Evolutionary conservation across 179 eudicot genomes (phyloP).

Genomic region (Beta lomatogona): DNA sequence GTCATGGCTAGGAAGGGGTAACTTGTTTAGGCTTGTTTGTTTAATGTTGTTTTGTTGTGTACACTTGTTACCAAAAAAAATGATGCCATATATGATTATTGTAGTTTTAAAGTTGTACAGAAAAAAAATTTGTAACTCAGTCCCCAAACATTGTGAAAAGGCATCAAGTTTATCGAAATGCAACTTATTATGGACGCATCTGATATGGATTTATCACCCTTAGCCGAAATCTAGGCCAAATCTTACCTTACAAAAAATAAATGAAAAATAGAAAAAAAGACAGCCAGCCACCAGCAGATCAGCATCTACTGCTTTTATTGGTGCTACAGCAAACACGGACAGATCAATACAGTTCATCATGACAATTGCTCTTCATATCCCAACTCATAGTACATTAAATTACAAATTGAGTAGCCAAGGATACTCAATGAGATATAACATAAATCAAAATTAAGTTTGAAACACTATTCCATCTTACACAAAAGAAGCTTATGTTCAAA

Average conservation of each 20-base stretch:
- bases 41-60: too few relatives aligned
- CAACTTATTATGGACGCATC: too few relatives aligned
- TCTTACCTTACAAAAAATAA: neutral
- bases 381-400: neutral
- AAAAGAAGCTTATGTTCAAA: neutral
- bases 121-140: too few relatives aligned
- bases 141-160: too few relatives aligned
- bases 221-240: neutral
- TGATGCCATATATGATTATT: too few relatives aligned
- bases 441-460: neutral
- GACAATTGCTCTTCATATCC: slow-evolving; percentile 9
- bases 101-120: too few relatives aligned
- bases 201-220: neutral
- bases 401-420: neutral
- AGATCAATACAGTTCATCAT: slow-evolving; percentile 11
- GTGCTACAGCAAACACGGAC: neutral
- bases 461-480: neutral
- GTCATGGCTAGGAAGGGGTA: too few relatives aligned
- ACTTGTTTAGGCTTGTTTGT: too few relatives aligned
- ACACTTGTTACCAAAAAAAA: too few relatives aligned
- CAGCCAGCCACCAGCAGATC: neutral
- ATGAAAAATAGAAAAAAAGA: neutral
- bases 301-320: slow-evolving; percentile 9
- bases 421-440: neutral
- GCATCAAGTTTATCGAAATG: too few relatives aligned